Base-by-base conservation (phyloP, 768 basidiomycete genomes). In the Mycena polygramma region DNA sequence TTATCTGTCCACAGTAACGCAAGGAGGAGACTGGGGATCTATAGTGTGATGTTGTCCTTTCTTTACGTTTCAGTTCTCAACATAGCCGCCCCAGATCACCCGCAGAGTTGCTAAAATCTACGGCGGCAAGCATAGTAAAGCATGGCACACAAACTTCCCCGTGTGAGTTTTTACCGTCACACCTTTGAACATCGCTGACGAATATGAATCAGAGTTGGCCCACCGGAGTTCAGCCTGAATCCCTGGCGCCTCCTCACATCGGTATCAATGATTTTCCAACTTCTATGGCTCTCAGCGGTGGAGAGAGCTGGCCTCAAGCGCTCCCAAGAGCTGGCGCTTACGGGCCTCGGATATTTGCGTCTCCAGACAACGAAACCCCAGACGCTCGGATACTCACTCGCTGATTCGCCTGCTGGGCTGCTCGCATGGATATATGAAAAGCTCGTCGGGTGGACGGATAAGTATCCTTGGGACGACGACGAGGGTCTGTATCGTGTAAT, bases 1-100 rank as follows among this genome's bases (percentile, higher is more conserved):
- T 58, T 10, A 59, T 24, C 2, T 8, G 13, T 14, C 6, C 52
- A 9, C 72, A 88, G 87, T 86, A 10, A 82, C 82, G 0, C 85
- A 85, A 70, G 87, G 87, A 7, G 87, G 86, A 7, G 87, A 88
- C 65, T 87, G 84, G 85, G 87, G 86, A 19, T 63, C 52, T 15
- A 0, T 70, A 4, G 87, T 87, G 69, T 37, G 79, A 72, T 2
- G 8, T 63, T 30, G 3, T 9, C 49, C 10, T 3, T 62, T 24
- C 46, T 24, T n/a, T 19, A 52, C 35, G 17, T 6, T 24, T 22
- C 17, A 37, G 5, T 10, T 4, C 13, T 9, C 10, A n/a, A 20
- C 17, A 26, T 35, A 24, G 13, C 10, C 36, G 14, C 39, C 0
- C 10, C 17, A 85, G 85, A 77, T 86, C 11, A 81, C 82, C 3